Conservation (phyloP, 2,329 filamentous ascomycete genomes). For the Eurotiales sp. region DNA sequence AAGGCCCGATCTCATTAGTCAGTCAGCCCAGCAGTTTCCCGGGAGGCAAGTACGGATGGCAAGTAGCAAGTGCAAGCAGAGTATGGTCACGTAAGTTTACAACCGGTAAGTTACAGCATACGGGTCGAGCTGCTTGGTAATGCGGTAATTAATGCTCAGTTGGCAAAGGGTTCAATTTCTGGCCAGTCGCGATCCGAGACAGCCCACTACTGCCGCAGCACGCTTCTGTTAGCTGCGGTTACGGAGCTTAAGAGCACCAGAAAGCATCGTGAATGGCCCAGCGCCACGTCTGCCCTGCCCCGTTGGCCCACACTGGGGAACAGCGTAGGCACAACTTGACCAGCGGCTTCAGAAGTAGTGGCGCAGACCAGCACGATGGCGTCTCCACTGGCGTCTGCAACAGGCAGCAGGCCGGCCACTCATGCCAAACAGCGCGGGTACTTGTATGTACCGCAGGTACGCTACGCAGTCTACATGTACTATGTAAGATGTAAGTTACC, state of each 20-base stretch:
- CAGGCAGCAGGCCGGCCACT: not conserved
- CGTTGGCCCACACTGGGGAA: slow-evolving; percentile 2
- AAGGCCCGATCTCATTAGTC: not conserved
- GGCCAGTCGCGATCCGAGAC: slow-evolving; percentile 1
- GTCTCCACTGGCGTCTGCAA: not conserved
- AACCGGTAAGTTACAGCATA: slow-evolving; percentile 5
- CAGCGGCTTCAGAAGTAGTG: not conserved
- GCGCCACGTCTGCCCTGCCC: slow-evolving; percentile 4
- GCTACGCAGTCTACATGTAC: not conserved
- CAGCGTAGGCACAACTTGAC: not conserved
- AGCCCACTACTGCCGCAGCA: slow-evolving; percentile 2
- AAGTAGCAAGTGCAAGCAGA: too few relatives aligned
- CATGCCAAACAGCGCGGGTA: not conserved
- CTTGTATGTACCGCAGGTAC: not conserved
- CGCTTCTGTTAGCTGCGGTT: slow-evolving; percentile 9
- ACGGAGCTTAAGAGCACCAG: not conserved
- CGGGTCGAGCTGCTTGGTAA: not conserved
- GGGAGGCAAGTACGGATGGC: too few relatives aligned
- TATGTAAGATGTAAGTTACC: not conserved
- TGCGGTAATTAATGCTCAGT: not conserved
- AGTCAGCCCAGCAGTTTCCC: not conserved
- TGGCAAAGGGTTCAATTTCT: slow-evolving; percentile 8
- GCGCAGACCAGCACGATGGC: not conserved
- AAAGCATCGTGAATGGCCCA: slow-evolving; percentile 6
- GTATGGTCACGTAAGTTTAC: too few relatives aligned